Conservation (phyloP, 202 grass and related monocot species). For the Musa balbisiana region DNA sequence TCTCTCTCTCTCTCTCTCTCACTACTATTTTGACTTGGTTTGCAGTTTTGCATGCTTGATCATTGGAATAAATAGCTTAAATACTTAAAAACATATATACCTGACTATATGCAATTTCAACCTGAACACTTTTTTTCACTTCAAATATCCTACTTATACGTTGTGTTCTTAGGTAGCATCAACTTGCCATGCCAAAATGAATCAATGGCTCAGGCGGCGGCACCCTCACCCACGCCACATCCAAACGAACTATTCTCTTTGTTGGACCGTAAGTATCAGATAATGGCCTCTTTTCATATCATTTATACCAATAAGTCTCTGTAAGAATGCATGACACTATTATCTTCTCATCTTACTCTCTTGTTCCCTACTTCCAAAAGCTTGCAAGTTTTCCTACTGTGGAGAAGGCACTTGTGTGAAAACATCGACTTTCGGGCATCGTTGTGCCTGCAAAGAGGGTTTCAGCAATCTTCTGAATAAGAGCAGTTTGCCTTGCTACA, state of each 20-base stretch:
- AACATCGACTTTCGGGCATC: conserved; percentile 25
- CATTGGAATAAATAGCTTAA: too few relatives aligned
- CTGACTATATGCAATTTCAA: too few relatives aligned
- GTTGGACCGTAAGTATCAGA: conserved; percentile 41
- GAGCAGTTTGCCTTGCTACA: conserved; percentile 42
- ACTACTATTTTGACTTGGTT: background rate
- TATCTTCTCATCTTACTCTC: too few relatives aligned
- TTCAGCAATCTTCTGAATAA: conserved; percentile 42
- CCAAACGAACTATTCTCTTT: conserved; percentile 36
- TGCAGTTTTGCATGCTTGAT: too few relatives aligned
- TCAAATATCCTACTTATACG: too few relatives aligned
- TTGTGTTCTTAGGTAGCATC: conserved; percentile 42
- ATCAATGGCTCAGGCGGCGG: conserved; percentile 18
- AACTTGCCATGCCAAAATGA: conserved; percentile 43
- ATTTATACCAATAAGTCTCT: too few relatives aligned
- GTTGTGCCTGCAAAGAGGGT: conserved; percentile 36
- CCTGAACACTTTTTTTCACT: background rate
- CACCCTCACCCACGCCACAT: conserved; percentile 12
- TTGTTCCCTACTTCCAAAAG: conserved; percentile 8
- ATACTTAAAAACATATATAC: too few relatives aligned
- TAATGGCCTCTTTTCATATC: background rate
- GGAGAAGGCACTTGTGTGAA: conserved; percentile 41
- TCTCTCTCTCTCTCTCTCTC: background rate
- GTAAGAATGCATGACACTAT: background rate
- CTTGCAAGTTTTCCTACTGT: conserved; percentile 36